Conservation (phyloP, 2,329 filamentous ascomycete genomes). For the Penicillium sp. region DNA sequence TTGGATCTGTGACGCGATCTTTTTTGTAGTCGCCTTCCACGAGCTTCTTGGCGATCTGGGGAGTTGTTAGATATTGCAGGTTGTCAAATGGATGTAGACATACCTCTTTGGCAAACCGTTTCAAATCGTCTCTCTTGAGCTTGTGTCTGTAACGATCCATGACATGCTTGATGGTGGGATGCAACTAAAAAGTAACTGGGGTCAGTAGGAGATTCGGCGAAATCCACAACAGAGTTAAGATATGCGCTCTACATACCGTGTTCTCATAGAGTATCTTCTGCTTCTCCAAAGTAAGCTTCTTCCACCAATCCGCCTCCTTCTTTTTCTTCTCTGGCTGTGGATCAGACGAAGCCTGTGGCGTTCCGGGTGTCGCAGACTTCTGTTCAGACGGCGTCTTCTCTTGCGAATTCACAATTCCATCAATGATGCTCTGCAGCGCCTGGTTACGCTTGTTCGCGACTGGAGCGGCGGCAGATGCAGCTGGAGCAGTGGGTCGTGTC, state of each 20-base stretch:
- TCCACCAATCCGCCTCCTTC: constrained; percentile 57
- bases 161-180: constrained; percentile 82
- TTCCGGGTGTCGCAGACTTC: constrained; percentile 64
- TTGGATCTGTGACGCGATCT: constrained; percentile 82
- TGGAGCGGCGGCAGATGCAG: constrained; percentile 65
- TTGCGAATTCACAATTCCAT: constrained; percentile 77
- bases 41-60: constrained; percentile 77
- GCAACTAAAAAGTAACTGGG: constrained; percentile 63
- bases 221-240: neutral
- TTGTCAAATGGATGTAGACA: constrained; percentile 22
- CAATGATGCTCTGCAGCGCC: constrained; percentile 81
- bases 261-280: constrained; percentile 96
- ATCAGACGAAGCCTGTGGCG: constrained; percentile 65
- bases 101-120: constrained; percentile 69
- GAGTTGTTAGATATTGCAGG: neutral
- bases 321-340: constrained; percentile 58
- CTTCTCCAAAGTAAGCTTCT: constrained; percentile 66
- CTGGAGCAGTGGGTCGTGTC: constrained; percentile 74
- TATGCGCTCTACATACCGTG: constrained; percentile 66
- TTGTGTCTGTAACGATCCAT: constrained; percentile 86
- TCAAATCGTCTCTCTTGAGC: constrained; percentile 78
- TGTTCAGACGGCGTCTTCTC: constrained; percentile 59
- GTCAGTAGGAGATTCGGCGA: constrained; percentile 8
- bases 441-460: constrained; percentile 76
- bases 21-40: constrained; percentile 92